These are phyloP conservation scores for Aspergillus nidulans DNA, from an alignment of 495 filamentous ascomycete species.

Conservation along the genomic window DNA sequence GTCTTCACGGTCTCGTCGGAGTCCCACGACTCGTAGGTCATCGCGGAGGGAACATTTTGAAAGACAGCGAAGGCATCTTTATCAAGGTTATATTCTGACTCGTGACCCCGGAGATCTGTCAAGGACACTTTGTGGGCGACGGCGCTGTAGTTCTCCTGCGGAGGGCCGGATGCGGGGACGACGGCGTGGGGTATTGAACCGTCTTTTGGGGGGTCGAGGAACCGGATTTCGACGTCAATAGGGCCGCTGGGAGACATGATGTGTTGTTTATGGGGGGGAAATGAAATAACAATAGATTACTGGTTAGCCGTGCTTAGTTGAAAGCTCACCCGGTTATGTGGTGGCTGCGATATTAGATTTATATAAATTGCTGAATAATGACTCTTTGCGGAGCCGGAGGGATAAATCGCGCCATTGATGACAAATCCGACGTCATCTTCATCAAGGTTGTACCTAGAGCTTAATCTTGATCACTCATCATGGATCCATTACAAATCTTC, in stretches of 20 bases:
- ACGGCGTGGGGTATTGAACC: slow-evolving; percentile 61
- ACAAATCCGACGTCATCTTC: background rate
- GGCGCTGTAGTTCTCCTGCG: slow-evolving; percentile 51
- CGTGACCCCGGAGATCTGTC: slow-evolving; percentile 61
- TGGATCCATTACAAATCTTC: background rate
- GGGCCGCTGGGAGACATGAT: slow-evolving; percentile 38
- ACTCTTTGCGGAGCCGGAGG: background rate
- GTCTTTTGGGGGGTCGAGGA: slow-evolving; percentile 59
- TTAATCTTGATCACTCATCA: background rate
- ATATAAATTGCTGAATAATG: background rate
- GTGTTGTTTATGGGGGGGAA: background rate
- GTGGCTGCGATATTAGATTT: background rate
- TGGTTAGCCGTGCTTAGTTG: background rate
- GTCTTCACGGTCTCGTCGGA: slow-evolving; percentile 58
- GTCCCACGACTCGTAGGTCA: slow-evolving; percentile 50
- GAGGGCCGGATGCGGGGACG: slow-evolving; percentile 56
- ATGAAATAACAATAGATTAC: background rate
- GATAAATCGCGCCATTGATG: background rate
- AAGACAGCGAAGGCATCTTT: slow-evolving; percentile 63
- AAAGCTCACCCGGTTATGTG: background rate
- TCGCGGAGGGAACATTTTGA: slow-evolving; percentile 39
- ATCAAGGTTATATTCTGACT: slow-evolving; percentile 61
- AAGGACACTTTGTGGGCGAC: slow-evolving; percentile 46
- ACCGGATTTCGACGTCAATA: slow-evolving; percentile 59
- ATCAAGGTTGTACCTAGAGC: background rate